Conservation (phyloP, 345 rosid species). For the Eucalyptus regnans region DNA sequence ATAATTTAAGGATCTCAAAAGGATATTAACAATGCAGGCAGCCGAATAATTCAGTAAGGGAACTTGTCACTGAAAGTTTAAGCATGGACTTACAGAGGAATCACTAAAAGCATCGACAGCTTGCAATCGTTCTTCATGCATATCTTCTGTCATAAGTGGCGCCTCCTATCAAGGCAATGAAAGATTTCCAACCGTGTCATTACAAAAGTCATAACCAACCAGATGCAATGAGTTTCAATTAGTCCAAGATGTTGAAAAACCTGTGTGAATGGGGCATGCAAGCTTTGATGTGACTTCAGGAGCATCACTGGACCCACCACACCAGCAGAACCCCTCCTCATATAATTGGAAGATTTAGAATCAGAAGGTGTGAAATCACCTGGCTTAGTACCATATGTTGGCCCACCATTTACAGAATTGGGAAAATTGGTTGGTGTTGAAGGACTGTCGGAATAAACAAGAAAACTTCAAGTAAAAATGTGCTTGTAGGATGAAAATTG, state of each 20-base stretch:
- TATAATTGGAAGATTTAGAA: slow-evolving; percentile 22
- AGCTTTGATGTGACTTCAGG: slow-evolving; percentile 60
- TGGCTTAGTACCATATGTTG: slow-evolving; percentile 10
- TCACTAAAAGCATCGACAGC: slow-evolving; percentile 81
- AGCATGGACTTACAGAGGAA: slow-evolving; percentile 59
- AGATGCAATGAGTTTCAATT: background rate
- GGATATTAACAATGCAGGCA: background rate
- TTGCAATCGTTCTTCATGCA: slow-evolving; percentile 96
- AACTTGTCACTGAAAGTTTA: background rate
- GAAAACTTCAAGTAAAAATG: background rate
- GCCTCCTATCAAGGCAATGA: slow-evolving; percentile 40
- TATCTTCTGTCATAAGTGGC: slow-evolving; percentile 96
- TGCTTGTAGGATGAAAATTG: background rate
- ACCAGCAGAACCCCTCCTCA: slow-evolving; percentile 87
- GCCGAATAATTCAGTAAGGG: background rate
- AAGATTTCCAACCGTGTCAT: background rate
- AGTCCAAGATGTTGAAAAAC: slow-evolving; percentile 18
- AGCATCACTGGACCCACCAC: slow-evolving; percentile 76
- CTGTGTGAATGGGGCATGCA: slow-evolving; percentile 98
- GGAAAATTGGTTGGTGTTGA: slow-evolving; percentile 6
- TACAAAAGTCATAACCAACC: background rate
- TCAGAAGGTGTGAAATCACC: slow-evolving; percentile 5
- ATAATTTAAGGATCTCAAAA: background rate
- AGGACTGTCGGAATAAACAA: slow-evolving; percentile 15
- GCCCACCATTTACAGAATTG: slow-evolving; percentile 1